Base-by-base conservation (phyloP, 148 eudicot genomes). In the Fagopyrum homotropicum region DNA sequence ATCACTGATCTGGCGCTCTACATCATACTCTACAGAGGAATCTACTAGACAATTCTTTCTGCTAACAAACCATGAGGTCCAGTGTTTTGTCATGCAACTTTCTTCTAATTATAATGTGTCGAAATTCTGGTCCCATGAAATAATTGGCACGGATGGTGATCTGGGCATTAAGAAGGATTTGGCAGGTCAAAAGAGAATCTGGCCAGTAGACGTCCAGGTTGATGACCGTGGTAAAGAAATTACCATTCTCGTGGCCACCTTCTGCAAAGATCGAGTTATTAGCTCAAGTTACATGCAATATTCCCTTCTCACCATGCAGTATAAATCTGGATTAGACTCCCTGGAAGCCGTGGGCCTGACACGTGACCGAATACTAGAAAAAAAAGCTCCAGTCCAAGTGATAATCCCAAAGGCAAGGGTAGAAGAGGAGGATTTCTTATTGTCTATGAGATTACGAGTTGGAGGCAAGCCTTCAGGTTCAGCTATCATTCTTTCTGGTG, bases 391-490 rank as follows among this genome's bases (percentile, higher is more conserved):
- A n/a, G 75, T 85, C 73, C 96, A 90, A 77, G 89, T 92, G 48
- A 88, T 94, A 69, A 89, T 90, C 61, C 96, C 97, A 17, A 94
- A 90, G 81, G 97, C 98, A 77, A 92, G 97, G 85, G 89, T 89
- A 51, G 98, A 94, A 82, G 90, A 89, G 75, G 97, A 94, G 75
- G 93, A 90, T 10, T 83, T 89, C 79, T 86, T 94, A 77, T 94
- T 94, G 79, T 90, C 92, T n/a, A 91, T 91, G 96, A 87, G 87
- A 81, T 76, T 94, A 56, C 85, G 90, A 80, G 81, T 90, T 48
- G 97, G 98, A 26, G 98, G 98, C 19, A 94, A 92, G 78, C 98
- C 98, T 75, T 84, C 91, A 72, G 98, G 98, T 69, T 94, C 98
- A 78, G 85, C 91, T 77, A 80, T 84, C 79, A 90, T 94, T 82